Evolutionary conservation across 495 filamentous ascomycete species (phyloP), one percentile per base, ranked within the genome.

Genomic region (Saxophila tyrrhenica): DNA sequence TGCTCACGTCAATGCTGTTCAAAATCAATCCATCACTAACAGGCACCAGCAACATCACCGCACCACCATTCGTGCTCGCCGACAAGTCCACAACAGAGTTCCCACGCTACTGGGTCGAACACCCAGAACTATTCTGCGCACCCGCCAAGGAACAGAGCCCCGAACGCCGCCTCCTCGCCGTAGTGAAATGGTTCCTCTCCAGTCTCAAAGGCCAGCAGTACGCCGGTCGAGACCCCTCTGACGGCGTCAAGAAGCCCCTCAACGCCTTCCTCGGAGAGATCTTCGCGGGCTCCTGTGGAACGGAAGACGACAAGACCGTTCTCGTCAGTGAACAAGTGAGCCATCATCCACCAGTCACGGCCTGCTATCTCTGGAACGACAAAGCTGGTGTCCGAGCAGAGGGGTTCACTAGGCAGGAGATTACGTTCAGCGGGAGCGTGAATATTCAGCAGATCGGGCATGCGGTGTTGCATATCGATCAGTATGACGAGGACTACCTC

Each of bases 401-500:
- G 42, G 65, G 65, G 2, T 68, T 58, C 50, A 65, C 60, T 25
- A 25, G 56, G 45, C 62, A 66, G 49, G 64, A 68, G 41, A 63
- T 66, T 35, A 63, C 65, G 10, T 65, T 68, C 38, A 57, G 22
- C n/a, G 60, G 64, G 10, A 62, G 45, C 45, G 58, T 67, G 15
- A 65, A 58, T 25, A 62, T 67, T 24, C 64, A 64, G 55, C 64
- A 67, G 50, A 63, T 56, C 24, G 66, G 66, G 13, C 62, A 68
- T 54, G 64, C 65, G 25, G 52, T 66, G 10, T 20, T 63, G 50
- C 72, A 71, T 54, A 58, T 79, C 46, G 74, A 77, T 35, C 49
- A 61, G 22, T 75, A 69, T 52, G 67, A 70, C 17, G 77, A 80
- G 59, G 67, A 75, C 48, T 76, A 75, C 50, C 56, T 77, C n/a